Conservation (phyloP, 306 rosid species). For the Coriaria nepalensis region DNA sequence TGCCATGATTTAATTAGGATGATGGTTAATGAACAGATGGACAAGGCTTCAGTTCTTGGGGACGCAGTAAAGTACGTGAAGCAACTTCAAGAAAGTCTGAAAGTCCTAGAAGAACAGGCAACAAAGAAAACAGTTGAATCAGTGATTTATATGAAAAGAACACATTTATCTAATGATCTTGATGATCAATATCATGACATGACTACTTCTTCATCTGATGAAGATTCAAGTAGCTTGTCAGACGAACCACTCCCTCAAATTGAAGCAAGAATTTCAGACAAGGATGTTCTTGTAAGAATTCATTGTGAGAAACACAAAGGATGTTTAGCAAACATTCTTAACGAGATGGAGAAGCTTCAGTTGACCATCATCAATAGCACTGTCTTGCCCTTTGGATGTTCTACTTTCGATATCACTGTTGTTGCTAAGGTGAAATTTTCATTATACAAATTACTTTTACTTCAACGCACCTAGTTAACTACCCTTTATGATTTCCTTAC, state of each 20-base stretch:
- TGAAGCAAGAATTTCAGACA: slow-evolving; percentile 52
- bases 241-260: slow-evolving; percentile 40
- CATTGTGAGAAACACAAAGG: slow-evolving; percentile 46
- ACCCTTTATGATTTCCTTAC: no score
- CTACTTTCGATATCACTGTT: slow-evolving; percentile 49
- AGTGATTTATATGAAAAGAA: slow-evolving; percentile 28
- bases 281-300: slow-evolving; percentile 48
- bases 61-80: slow-evolving; percentile 56
- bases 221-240: slow-evolving; percentile 16
- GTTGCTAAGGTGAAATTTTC: slow-evolving; percentile 45
- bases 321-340: slow-evolving; percentile 19
- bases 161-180: slow-evolving; percentile 21
- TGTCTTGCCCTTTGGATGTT: slow-evolving; percentile 46
- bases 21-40: slow-evolving; percentile 36
- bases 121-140: slow-evolving; percentile 35
- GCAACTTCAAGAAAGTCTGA: slow-evolving; percentile 44
- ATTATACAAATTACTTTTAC: no score
- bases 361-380: slow-evolving; percentile 43
- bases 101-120: slow-evolving; percentile 37
- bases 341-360: slow-evolving; percentile 32
- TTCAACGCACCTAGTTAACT: no score
- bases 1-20: no score
- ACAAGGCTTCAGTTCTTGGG: slow-evolving; percentile 79
- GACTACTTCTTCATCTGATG: slow-evolving; percentile 19
- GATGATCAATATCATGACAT: no score